Percentiles rank a stretch among this genome's conserved stretches.
Evolutionary conservation across 257 asterid genomes (phyloP).

Genomic region (Solanum peruvianum): DNA sequence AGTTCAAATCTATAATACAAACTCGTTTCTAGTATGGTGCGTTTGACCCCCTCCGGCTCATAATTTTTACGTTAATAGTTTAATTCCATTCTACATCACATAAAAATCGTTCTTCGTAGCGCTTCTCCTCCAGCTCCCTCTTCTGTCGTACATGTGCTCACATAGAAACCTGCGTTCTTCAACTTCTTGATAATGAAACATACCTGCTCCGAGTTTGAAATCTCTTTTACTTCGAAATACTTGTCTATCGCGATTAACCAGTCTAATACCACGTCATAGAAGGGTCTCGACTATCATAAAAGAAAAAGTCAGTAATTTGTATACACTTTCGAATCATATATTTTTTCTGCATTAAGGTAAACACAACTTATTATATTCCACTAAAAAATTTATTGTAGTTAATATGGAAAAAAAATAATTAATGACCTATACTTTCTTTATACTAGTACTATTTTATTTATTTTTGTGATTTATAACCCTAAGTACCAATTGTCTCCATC

Average conservation of each 20-base stretch:
- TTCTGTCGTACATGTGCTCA: not conserved
- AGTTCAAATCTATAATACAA: rapidly evolving
- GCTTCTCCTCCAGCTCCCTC: not conserved
- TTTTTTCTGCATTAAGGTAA: not conserved
- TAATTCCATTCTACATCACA: not conserved
- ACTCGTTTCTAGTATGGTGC: not conserved
- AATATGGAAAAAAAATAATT: not conserved
- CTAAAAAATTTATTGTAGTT: not conserved
- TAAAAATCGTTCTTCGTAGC: not conserved
- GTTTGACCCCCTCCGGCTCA: not conserved
- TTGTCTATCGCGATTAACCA: too few relatives aligned
- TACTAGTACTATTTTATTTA: not conserved
- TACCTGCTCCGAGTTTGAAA: not conserved
- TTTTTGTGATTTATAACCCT: not conserved
- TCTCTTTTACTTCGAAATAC: too few relatives aligned
- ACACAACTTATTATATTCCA: not conserved
- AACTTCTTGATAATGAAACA: not conserved
- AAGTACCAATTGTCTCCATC: not conserved
- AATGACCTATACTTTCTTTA: not conserved
- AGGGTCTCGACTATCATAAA: too few relatives aligned
- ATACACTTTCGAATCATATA: not conserved
- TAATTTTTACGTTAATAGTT: not conserved
- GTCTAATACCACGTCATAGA: too few relatives aligned
- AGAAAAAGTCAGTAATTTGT: not conserved
- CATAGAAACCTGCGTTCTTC: not conserved